Percentiles rank a stretch among this genome's conserved stretches.
Conservation (phyloP, 768 basidiomycete genomes). For the Podaxis sp. region DNA sequence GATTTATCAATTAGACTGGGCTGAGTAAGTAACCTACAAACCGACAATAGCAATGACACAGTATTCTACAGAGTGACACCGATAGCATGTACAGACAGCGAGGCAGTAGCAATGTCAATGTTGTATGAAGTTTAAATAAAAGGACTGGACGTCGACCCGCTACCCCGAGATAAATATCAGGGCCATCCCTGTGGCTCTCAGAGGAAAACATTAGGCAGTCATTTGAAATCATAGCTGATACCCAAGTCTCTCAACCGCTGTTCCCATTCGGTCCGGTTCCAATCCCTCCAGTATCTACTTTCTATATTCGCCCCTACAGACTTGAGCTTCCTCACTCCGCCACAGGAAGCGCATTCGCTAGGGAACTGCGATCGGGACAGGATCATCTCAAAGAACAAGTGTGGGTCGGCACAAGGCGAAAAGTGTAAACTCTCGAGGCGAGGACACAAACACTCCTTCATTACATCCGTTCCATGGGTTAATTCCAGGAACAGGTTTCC, state of each 20-base stretch:
- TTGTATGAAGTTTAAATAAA: too few relatives aligned
- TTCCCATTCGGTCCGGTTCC: neutral
- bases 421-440: constrained; percentile 1
- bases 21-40: too few relatives aligned
- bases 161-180: neutral
- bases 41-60: too few relatives aligned
- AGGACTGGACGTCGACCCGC: too few relatives aligned
- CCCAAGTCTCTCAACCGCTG: neutral
- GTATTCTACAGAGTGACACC: too few relatives aligned
- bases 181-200: neutral
- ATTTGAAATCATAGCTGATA: neutral
- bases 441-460: neutral
- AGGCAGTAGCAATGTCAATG: too few relatives aligned
- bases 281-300: too few relatives aligned
- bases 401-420: neutral
- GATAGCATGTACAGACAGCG: too few relatives aligned
- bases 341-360: neutral
- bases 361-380: neutral
- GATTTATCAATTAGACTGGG: too few relatives aligned
- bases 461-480: neutral
- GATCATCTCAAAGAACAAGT: neutral
- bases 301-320: neutral
- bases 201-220: neutral
- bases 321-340: constrained; percentile 3
- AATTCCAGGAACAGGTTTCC: neutral